Conservation (phyloP, 176 grass and related monocot genomes). For the Paspalum vaginatum region DNA sequence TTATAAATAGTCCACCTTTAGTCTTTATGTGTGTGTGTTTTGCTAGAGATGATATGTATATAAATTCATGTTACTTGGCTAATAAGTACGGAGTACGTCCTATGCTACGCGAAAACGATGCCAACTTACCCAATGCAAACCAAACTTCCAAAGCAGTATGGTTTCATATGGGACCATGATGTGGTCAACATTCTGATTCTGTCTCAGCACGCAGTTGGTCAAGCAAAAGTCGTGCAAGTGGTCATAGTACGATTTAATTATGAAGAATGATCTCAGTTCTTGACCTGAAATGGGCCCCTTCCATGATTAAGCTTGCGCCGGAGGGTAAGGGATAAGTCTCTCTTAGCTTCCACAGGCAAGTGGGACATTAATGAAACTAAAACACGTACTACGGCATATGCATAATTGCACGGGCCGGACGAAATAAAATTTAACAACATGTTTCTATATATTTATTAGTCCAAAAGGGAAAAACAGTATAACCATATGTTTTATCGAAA, state of each 20-base stretch:
- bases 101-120: neutral
- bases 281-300: neutral
- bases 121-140: neutral
- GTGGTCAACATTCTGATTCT: neutral
- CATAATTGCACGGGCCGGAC: too few species aligned
- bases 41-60: too few species aligned
- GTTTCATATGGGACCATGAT: neutral
- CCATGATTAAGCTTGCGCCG: neutral
- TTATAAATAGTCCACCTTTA: too few species aligned
- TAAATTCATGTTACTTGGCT: too few species aligned
- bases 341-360: neutral
- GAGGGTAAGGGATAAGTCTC: slow-evolving; percentile 6
- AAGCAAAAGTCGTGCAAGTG: slow-evolving; percentile 34
- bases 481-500: neutral
- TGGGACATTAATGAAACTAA: slow-evolving; percentile 20
- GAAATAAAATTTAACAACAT: neutral
- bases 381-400: neutral
- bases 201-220: slow-evolving; percentile 20
- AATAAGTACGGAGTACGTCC: too few species aligned
- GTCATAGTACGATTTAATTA: neutral
- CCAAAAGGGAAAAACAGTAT: neutral
- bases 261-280: neutral
- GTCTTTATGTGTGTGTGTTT: too few species aligned
- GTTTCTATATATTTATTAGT: neutral
- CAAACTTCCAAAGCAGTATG: neutral